Conservation (phyloP, 108 stramenopile species). For the Thalassiosira profunda region DNA sequence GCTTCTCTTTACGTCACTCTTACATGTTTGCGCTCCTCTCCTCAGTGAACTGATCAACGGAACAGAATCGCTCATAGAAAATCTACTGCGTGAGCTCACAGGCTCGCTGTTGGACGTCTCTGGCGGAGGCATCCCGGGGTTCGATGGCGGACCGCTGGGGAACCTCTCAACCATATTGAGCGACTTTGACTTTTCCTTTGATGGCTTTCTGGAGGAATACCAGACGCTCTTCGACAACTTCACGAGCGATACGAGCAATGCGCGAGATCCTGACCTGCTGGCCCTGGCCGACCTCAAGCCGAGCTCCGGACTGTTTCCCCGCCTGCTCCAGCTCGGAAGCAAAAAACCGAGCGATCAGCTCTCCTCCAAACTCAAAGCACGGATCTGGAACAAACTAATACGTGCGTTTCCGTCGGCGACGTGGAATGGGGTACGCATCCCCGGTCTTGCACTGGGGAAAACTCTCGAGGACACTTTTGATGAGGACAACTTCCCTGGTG, state of each 20-base stretch:
- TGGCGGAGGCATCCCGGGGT: too few species aligned
- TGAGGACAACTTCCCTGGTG: too few species aligned
- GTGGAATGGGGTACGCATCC: slow-evolving; percentile 15
- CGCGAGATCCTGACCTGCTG: not conserved
- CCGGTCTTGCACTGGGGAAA: slow-evolving; percentile 9
- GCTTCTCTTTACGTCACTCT: too few species aligned
- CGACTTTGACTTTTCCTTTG: too few species aligned
- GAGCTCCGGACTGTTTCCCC: slow-evolving; percentile 10
- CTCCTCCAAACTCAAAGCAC: slow-evolving; percentile 8
- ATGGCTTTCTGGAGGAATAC: slow-evolving; percentile 4
- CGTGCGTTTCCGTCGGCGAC: slow-evolving; percentile 8
- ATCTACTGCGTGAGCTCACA: too few species aligned
- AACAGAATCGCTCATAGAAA: too few species aligned
- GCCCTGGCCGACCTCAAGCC: slow-evolving; percentile 20
- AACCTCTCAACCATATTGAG: too few species aligned
- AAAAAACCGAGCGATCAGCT: slow-evolving; percentile 9
- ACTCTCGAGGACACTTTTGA: slow-evolving; percentile 3
- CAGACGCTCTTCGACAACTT: not conserved
- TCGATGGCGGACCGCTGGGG: too few species aligned
- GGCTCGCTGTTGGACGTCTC: too few species aligned
- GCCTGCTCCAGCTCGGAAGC: slow-evolving; percentile 30
- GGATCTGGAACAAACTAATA: slow-evolving; percentile 24
- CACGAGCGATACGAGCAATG: not conserved
- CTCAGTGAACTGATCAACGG: too few species aligned
- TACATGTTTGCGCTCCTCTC: too few species aligned